These are phyloP conservation scores for Pontederia paniculata DNA, from an alignment of 176 grass and related monocot genomes.

Conservation along the genomic window DNA sequence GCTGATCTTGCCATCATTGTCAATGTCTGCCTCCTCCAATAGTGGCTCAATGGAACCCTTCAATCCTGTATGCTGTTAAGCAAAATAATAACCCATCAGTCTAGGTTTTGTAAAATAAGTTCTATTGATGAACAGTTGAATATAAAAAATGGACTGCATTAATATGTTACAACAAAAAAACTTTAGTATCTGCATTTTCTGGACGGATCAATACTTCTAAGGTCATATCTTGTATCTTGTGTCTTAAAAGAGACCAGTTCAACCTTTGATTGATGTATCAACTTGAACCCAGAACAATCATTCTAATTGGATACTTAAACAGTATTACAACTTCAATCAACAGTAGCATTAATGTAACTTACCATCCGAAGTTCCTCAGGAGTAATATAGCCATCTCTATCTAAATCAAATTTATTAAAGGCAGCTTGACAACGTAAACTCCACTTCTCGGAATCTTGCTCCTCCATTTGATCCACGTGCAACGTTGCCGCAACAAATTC, in stretches of 20 bases:
- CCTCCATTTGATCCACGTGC: slow-evolving; percentile 96
- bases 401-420: slow-evolving; percentile 90
- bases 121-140: no score
- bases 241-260: no score
- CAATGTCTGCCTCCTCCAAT: slow-evolving; percentile 16
- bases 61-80: slow-evolving; percentile 10
- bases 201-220: no score
- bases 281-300: no score
- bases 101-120: no score
- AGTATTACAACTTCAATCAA: not conserved
- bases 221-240: no score
- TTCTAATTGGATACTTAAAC: no score
- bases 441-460: slow-evolving; percentile 82
- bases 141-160: no score
- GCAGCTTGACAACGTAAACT: slow-evolving; percentile 69
- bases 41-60: slow-evolving; percentile 12
- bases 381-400: slow-evolving; percentile 92
- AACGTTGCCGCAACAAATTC: slow-evolving; percentile 95
- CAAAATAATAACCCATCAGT: not conserved
- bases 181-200: no score
- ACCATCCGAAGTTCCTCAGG: slow-evolving; percentile 98
- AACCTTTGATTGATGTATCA: no score
- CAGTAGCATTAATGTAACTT: slow-evolving; percentile 25
- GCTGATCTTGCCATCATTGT: slow-evolving; percentile 20
- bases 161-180: no score